Evolutionary conservation across 2,329 filamentous ascomycete genomes (phyloP).

Genomic region (Immersiporthe knoxdaviesiana): DNA sequence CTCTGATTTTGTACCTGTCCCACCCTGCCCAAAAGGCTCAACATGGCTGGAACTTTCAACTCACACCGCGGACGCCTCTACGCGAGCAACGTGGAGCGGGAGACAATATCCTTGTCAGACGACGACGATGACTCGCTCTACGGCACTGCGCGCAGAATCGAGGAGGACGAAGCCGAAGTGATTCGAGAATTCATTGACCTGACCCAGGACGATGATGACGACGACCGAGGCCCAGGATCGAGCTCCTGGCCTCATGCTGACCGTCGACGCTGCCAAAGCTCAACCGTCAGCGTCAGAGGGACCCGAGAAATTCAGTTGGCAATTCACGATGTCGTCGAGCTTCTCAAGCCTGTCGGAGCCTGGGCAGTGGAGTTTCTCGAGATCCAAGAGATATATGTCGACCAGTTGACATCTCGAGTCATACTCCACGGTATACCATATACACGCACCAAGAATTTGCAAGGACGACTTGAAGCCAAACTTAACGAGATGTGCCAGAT

Average conservation of each 20-base stretch:
- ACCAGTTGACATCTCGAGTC: constrained; percentile 38
- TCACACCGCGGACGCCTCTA: background rate
- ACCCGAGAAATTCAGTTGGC: background rate
- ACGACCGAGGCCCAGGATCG: background rate
- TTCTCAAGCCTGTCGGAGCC: background rate
- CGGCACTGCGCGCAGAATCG: background rate
- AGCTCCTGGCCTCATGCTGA: background rate
- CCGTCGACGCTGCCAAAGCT: background rate
- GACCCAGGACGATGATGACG: constrained; percentile 1
- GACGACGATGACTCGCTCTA: background rate
- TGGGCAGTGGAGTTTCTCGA: constrained; percentile 43
- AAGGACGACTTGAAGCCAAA: constrained; percentile 43
- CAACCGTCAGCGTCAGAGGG: background rate
- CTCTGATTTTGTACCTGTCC: background rate
- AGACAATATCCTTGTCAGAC: background rate
- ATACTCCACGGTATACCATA: constrained; percentile 46
- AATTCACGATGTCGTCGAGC: constrained; percentile 14
- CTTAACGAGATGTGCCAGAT: constrained; percentile 50
- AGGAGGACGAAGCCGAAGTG: background rate
- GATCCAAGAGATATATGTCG: constrained; percentile 44
- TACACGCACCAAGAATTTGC: constrained; percentile 39
- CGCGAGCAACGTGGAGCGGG: background rate
- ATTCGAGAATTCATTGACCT: constrained; percentile 8
- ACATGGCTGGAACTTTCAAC: background rate
- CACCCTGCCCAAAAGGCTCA: background rate